phyloP scores from a whole-genome alignment of 2,329 filamentous ascomycete genomes.

The Fusarium sp. region DNA sequence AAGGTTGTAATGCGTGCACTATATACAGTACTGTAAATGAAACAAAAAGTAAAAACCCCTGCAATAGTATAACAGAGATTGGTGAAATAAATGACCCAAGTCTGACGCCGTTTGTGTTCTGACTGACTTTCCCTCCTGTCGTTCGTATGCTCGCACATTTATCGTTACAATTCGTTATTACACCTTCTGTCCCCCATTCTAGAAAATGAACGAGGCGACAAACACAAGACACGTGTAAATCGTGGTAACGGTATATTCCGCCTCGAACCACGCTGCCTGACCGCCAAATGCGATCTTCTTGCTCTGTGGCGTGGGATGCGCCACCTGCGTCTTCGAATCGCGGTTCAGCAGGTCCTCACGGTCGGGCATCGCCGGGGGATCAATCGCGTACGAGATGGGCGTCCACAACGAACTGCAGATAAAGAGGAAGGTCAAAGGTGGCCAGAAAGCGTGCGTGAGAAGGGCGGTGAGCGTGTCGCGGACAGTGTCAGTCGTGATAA shows the following conservation, averaged over 20 bases:
- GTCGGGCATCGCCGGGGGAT: conserved; percentile 67
- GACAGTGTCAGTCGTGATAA: conserved; percentile 52
- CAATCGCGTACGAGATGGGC: conserved; percentile 69
- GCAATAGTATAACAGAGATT: background rate
- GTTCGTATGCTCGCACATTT: conserved; percentile 25
- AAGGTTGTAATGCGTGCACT: conserved; percentile 6
- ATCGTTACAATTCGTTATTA: conserved; percentile 44
- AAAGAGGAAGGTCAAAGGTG: conserved; percentile 67
- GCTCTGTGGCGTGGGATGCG: conserved; percentile 60
- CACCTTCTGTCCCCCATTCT: background rate
- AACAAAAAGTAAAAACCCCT: background rate
- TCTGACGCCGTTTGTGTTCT: background rate
- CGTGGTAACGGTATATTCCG: conserved; percentile 64
- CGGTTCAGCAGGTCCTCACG: conserved; percentile 66
- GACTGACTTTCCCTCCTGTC: background rate
- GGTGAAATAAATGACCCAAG: background rate
- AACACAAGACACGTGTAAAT: conserved; percentile 63
- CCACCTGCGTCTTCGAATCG: conserved; percentile 66
- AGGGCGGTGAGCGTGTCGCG: conserved; percentile 61
- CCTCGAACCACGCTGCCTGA: conserved; percentile 66
- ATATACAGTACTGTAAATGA: conserved; percentile 14
- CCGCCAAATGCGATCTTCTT: conserved; percentile 67
- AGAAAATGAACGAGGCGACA: conserved; percentile 53
- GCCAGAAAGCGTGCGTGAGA: conserved; percentile 71
- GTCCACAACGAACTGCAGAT: conserved; percentile 67